Evolutionary conservation across 176 grass and related monocot genomes (phyloP).

Genomic region (Oropetium thomaeum): DNA sequence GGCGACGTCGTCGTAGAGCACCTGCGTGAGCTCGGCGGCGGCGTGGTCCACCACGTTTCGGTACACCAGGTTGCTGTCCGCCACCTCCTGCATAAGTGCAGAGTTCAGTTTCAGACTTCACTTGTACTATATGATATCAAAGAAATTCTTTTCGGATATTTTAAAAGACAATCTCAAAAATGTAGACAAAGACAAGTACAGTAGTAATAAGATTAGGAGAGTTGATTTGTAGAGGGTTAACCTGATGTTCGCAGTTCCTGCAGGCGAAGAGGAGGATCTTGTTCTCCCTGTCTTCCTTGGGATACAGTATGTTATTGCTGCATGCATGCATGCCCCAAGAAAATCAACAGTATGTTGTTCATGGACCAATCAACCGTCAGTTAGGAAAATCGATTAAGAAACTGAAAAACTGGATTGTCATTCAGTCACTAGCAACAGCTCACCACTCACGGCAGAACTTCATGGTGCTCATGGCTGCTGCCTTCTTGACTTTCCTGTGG

Average conservation of each 20-base stretch:
- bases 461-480: slow-evolving; percentile 42
- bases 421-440: background rate
- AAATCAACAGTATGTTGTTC: background rate
- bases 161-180: background rate
- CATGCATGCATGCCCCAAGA: background rate
- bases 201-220: background rate
- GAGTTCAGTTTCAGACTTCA: background rate
- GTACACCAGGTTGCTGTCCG: slow-evolving; percentile 55
- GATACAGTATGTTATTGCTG: slow-evolving; percentile 52
- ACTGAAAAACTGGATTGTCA: background rate
- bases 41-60: slow-evolving; percentile 58
- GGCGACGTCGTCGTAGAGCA: slow-evolving; percentile 46
- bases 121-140: background rate
- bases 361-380: background rate
- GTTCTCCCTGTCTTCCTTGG: slow-evolving; percentile 39
- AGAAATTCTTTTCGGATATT: background rate
- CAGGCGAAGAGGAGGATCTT: slow-evolving; percentile 41
- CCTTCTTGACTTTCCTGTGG: background rate
- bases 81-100: slow-evolving; percentile 53
- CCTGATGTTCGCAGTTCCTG: slow-evolving; percentile 47
- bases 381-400: background rate
- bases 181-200: background rate
- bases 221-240: background rate
- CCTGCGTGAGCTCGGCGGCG: slow-evolving; percentile 50
- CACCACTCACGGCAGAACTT: slow-evolving; percentile 48